These are phyloP conservation scores for Neurospora africana DNA, from an alignment of 495 filamentous ascomycete genomes.

Conservation along the genomic window DNA sequence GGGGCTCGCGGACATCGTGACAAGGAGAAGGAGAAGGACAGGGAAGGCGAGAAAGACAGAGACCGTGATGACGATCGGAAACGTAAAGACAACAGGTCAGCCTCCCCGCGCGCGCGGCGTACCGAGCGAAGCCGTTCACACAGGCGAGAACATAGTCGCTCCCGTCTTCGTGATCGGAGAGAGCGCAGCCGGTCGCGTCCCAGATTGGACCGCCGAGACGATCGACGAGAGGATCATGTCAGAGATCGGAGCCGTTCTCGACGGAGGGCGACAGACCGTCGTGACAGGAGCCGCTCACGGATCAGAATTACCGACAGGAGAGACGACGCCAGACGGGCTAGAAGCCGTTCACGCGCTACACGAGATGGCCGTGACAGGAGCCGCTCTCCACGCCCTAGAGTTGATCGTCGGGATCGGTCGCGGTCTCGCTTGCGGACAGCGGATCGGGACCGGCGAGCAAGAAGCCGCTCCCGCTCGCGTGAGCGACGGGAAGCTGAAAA, in stretches of 20 bases:
- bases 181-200: slow-evolving; percentile 31
- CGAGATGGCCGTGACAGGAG: slow-evolving; percentile 18
- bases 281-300: slow-evolving; percentile 23
- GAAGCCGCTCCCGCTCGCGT: slow-evolving; percentile 23
- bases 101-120: slow-evolving; percentile 13
- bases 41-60: slow-evolving; percentile 20
- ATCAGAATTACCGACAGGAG: slow-evolving; percentile 17
- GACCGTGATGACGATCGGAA: slow-evolving; percentile 15
- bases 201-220: slow-evolving; percentile 14
- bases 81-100: slow-evolving; percentile 15
- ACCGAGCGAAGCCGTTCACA: slow-evolving; percentile 17
- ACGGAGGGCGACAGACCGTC: slow-evolving; percentile 13
- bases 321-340: slow-evolving; percentile 21
- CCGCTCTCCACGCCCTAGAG: slow-evolving; percentile 17
- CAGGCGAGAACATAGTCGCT: slow-evolving; percentile 14
- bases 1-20: slow-evolving; percentile 22
- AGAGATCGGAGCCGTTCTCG: slow-evolving; percentile 23
- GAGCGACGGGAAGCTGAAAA: background rate
- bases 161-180: slow-evolving; percentile 21
- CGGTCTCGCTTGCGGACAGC: slow-evolving; percentile 13
- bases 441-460: slow-evolving; percentile 19
- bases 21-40: slow-evolving; percentile 19
- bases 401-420: slow-evolving; percentile 20
- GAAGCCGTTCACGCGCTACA: slow-evolving; percentile 24
- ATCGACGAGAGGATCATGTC: slow-evolving; percentile 15